These are phyloP conservation scores for Dryas integrifolia DNA, from an alignment of 331 rosid species.

Conservation along the genomic window DNA sequence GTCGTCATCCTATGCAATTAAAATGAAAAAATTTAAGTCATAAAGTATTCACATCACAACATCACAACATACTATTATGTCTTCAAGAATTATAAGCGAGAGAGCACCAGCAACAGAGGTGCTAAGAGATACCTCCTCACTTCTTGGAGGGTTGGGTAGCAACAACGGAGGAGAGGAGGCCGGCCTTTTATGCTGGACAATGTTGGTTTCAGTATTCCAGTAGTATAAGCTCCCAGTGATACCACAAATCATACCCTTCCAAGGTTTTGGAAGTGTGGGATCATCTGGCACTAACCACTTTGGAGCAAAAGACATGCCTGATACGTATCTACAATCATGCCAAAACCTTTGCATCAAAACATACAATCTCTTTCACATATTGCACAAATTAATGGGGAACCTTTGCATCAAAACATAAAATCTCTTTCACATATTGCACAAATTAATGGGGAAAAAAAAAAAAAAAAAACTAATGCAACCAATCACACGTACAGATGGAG, in stretches of 20 bases:
- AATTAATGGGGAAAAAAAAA: too few relatives aligned
- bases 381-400: too few relatives aligned
- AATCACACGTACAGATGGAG: too few relatives aligned
- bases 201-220: slow-evolving; percentile 93
- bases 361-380: too few relatives aligned
- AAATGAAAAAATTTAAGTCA: slow-evolving; percentile 28
- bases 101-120: background rate
- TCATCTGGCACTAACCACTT: slow-evolving; percentile 83
- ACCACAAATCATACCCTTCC: slow-evolving; percentile 97
- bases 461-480: too few relatives aligned
- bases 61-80: background rate
- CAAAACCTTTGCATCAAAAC: background rate
- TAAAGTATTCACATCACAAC: slow-evolving; percentile 4
- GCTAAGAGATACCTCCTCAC: too few relatives aligned
- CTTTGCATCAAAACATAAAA: too few relatives aligned
- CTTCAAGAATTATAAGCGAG: slow-evolving; percentile 1
- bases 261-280: slow-evolving; percentile 83
- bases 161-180: slow-evolving; percentile 31
- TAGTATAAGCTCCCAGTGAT: slow-evolving; percentile 70
- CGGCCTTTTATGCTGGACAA: slow-evolving; percentile 88
- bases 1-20: slow-evolving; percentile 75
- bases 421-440: too few relatives aligned
- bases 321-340: slow-evolving; percentile 6
- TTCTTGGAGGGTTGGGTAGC: too few relatives aligned
- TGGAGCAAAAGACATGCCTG: slow-evolving; percentile 63